These are phyloP conservation scores for Medicago ruthenica DNA, from an alignment of 306 rosid species.

Conservation along the genomic window DNA sequence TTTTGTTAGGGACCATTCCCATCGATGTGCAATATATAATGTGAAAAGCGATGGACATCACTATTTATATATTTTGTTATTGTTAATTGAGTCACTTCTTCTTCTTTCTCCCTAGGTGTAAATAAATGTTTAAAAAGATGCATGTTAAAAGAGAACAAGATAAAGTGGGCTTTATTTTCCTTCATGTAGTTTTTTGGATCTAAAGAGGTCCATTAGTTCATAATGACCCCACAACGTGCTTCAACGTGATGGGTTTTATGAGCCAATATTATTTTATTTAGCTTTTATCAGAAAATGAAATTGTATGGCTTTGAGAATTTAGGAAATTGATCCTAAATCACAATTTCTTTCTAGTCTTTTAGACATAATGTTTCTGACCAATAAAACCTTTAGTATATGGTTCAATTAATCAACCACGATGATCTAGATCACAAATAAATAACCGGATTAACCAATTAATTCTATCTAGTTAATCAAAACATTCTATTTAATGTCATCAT, in stretches of 20 bases:
- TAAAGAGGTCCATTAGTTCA: conserved; percentile 49
- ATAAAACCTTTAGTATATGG: too few species aligned
- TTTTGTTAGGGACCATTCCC: conserved; percentile 52
- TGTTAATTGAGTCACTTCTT: not conserved
- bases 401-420: too few species aligned
- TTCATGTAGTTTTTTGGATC: conserved; percentile 17
- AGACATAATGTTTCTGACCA: too few species aligned
- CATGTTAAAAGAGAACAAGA: conserved; percentile 37
- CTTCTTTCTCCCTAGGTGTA: too few species aligned
- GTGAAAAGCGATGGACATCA: conserved; percentile 10
- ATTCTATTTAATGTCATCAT: too few species aligned
- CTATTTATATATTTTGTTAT: not conserved
- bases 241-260: conserved; percentile 71
- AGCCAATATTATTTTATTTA: conserved; percentile 44
- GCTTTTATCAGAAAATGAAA: conserved; percentile 35
- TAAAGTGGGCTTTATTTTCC: conserved; percentile 44
- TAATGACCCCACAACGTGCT: conserved; percentile 77
- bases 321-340: not conserved
- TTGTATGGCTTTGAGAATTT: conserved; percentile 34
- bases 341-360: too few species aligned
- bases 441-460: too few species aligned
- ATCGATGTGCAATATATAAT: conserved; percentile 24
- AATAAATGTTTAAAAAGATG: conserved; percentile 1
- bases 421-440: too few species aligned
- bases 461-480: too few species aligned